These are phyloP conservation scores for Henningerozyma blattae DNA, from an alignment of 805 yeast species.

Conservation along the genomic window DNA sequence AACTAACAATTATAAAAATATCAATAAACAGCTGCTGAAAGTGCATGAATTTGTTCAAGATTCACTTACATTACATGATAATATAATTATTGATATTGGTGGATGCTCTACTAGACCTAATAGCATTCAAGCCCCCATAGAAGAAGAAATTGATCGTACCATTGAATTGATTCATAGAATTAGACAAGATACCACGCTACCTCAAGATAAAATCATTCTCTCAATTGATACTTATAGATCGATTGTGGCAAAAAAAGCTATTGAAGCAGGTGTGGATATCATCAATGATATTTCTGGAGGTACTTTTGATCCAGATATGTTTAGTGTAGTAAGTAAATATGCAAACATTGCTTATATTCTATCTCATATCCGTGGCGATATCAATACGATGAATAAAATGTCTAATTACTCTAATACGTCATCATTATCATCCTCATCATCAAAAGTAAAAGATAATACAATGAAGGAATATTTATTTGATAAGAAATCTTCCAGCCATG, in stretches of 20 bases:
- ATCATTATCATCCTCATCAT: too few species aligned
- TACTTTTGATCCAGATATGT: slow-evolving; percentile 51
- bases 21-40: slow-evolving; percentile 31
- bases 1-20: slow-evolving; percentile 28
- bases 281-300: slow-evolving; percentile 90
- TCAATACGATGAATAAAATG: slow-evolving; percentile 54
- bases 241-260: slow-evolving; percentile 55
- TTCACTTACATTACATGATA: slow-evolving; percentile 38
- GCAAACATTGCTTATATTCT: slow-evolving; percentile 64
- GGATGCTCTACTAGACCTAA: slow-evolving; percentile 94
- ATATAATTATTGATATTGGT: slow-evolving; percentile 70
- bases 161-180: slow-evolving; percentile 57
- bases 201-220: slow-evolving; percentile 35
- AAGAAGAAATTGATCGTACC: slow-evolving; percentile 63
- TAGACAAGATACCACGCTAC: slow-evolving; percentile 30
- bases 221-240: slow-evolving; percentile 87
- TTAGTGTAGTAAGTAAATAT: slow-evolving; percentile 51
- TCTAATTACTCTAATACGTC: slow-evolving; percentile 34
- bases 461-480: slow-evolving; percentile 10
- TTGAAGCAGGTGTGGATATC: slow-evolving; percentile 75
- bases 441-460: slow-evolving; percentile 2
- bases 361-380: slow-evolving; percentile 78
- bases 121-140: slow-evolving; percentile 43
- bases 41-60: slow-evolving; percentile 39
- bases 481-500: slow-evolving; percentile 4